Base-by-base conservation (phyloP, 176 grass and related monocot species). In the Zea luxurians region DNA sequence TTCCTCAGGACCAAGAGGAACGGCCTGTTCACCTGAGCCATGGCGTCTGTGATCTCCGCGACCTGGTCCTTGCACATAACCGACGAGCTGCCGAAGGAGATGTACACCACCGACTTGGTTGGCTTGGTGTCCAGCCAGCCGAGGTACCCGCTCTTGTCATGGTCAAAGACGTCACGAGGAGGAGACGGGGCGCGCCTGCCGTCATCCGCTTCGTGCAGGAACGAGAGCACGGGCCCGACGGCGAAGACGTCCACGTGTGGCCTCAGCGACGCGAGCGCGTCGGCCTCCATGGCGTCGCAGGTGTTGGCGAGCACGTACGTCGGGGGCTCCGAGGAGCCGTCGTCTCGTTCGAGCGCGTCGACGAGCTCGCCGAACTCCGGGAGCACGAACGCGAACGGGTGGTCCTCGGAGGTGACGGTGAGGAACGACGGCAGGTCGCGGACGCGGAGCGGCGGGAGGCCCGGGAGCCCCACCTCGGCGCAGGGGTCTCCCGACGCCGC, bases 21-120 rank as follows among this genome's bases (percentile, higher is more conserved):
- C 13, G 94, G 84, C 11, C 4, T 49, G 13, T 50, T 66, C 62
- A 57, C 63, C 15, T 37, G 55, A n/a, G 60, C 76, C 74, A 93
- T 80, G 42, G 81, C 89, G 13, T 11, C 27, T 0, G 57, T 9
- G 18, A 97, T 69, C 82, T 97, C 86, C 45, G 84, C 76, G 49
- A 80, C 48, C 77, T 93, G 94, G 4, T 43, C 48, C 76, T 47
- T 87, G 76, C 74, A 91, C 81, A 88, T 76, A 84, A 74, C 27
- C 37, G 79, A 66, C 18, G 84, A 20, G 91, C 91, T 97, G 37
- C 94, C 94, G 73, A 93, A 97, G 1, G 94, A 96, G 76, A 96
- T 86, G 77, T 96, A 96, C 27, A 96, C 76, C 10, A 91, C 89
- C 45, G 91, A 97, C 38, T 50, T 87, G 7, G 70, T 82, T 13